Conservation (phyloP, 169 alveolate species). For the Sarcocystis neurona region DNA sequence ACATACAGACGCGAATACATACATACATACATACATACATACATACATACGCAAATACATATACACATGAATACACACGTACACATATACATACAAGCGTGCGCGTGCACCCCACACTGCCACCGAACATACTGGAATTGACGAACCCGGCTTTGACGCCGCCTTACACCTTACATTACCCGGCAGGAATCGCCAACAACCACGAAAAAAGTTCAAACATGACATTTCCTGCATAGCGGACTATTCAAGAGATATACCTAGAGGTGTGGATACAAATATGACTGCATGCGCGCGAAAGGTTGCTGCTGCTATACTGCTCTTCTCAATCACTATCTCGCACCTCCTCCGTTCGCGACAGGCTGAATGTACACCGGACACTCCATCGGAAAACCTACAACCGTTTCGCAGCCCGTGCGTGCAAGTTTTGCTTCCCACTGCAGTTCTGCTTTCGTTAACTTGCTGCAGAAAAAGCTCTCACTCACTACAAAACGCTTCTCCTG, state of each 20-base stretch:
- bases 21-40: not conserved
- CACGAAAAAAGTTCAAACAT: no score
- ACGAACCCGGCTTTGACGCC: no score
- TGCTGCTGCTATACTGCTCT: not conserved
- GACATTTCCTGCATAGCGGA: no score
- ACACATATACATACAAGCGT: not conserved
- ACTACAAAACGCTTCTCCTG: not conserved
- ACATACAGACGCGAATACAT: not conserved
- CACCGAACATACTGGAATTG: no score
- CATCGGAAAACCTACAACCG: constrained; percentile 1
- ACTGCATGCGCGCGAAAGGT: not conserved
- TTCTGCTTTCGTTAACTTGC: no score
- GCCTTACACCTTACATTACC: no score
- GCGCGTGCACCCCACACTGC: no score
- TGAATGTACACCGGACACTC: constrained; percentile 2
- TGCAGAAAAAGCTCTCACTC: not conserved
- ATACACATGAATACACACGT: not conserved
- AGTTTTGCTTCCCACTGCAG: no score
- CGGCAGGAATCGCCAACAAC: no score
- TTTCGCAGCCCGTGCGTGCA: not conserved
- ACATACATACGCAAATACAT: not conserved
- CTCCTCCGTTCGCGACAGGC: not conserved
- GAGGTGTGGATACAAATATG: not conserved
- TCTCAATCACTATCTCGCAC: not conserved
- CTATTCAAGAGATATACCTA: no score